Base-by-base conservation (phyloP, 257 asterid genomes). In the Solanum piurae region DNA sequence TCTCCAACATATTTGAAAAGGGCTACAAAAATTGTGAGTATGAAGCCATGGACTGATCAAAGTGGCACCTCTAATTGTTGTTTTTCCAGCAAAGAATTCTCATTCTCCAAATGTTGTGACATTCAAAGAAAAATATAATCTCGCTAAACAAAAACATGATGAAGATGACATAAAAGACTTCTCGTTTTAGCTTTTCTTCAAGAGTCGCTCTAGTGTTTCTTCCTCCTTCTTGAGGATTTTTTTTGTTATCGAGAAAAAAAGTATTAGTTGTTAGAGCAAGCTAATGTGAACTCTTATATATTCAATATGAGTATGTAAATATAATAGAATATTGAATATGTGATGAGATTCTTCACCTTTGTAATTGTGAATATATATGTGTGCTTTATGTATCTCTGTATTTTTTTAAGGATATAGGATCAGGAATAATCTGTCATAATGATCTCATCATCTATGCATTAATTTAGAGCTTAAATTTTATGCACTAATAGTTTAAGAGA, bases 71-170 rank as follows among this genome's bases (percentile, higher is more conserved):
- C 62, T 90, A 3, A 91, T 75, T 1, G 58, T 93, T 11, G 89
- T 92, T 46, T 86, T 80, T 20, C 91, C 91, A 0, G 20, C 36
- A 14, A 92, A 85, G 58, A 91, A 89, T n/a, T 93, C 93, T 58
- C 94, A 87, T 73, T 89, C 77, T 68, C 94, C 93, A 1, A 89
- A 88, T 23, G 94, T 90, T 1, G 94, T 91, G 89, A 92, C 94
- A 2, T 92, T 93, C 8, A 90, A 46, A 37, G 96, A 93, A 89
- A 9, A 62, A 21, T 94, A 90, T 18, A 49, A 49, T 14, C 27
- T 80, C 34, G 88, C 92, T 1, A 90, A 86, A 87, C 93, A 90
- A 4, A 21, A 37, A 38, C 44, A 37, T 37, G 38, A 77, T 9
- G 91, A 71, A 12, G 85, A 52, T 64, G 86, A 69, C 12, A 16